A percentile compares a stretch with the other conserved stretches of the same genome.
These are phyloP conservation scores for Kuraishia borneana DNA, from an alignment of 805 yeast genomes.

Conservation along the genomic window DNA sequence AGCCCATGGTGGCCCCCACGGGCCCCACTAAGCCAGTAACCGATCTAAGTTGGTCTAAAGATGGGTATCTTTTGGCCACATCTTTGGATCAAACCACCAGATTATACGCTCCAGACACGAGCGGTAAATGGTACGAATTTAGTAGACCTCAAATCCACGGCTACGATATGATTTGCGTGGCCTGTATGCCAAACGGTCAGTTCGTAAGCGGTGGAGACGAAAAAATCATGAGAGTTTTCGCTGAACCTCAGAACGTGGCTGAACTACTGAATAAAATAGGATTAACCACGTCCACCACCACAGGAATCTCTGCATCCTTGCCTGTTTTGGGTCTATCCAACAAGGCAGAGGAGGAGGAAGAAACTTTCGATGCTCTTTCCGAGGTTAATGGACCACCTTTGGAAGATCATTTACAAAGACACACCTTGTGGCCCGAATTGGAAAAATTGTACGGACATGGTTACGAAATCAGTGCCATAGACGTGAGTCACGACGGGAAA, in stretches of 20 bases:
- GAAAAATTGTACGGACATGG: slow-evolving; percentile 98
- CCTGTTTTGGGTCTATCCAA: slow-evolving; percentile 93
- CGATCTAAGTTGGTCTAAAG: slow-evolving; percentile 64
- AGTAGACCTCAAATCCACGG: slow-evolving; percentile 98
- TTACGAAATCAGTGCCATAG: slow-evolving; percentile 78
- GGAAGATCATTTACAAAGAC: slow-evolving; percentile 87
- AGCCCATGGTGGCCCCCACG: slow-evolving; percentile 44
- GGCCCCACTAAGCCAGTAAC: slow-evolving; percentile 73
- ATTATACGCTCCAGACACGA: slow-evolving; percentile 55
- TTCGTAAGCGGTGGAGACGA: slow-evolving; percentile 96
- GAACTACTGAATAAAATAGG: slow-evolving; percentile 44
- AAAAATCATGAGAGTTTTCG: slow-evolving; percentile 80
- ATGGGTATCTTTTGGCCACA: slow-evolving; percentile 59
- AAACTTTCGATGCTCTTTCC: slow-evolving; percentile 34
- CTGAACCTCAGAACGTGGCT: slow-evolving; percentile 74
- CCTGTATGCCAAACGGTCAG: slow-evolving; percentile 43
- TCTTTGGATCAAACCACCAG: slow-evolving; percentile 93
- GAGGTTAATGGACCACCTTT: slow-evolving; percentile 54
- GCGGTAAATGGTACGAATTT: slow-evolving; percentile 66
- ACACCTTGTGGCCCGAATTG: slow-evolving; percentile 88
- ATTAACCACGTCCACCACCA: too few relatives aligned
- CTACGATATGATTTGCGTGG: slow-evolving; percentile 82
- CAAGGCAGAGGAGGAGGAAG: slow-evolving; percentile 52
- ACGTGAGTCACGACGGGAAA: slow-evolving; percentile 49
- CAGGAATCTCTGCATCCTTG: slow-evolving; percentile 65